Conservation (phyloP, 306 rosid genomes). For the Echinosophora koreensis region DNA sequence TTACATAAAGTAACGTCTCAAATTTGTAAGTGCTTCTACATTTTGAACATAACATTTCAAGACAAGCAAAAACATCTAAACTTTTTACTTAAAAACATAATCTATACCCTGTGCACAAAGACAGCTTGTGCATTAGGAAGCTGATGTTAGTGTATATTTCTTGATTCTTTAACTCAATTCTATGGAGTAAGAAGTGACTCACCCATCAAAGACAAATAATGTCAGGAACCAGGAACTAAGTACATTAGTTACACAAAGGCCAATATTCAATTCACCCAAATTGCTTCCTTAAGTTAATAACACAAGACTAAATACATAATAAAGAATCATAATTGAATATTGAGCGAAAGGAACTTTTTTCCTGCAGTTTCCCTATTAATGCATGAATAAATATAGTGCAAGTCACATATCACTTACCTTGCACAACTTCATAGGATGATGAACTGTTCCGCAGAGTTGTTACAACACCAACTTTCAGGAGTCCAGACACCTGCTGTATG, state of each 20-base stretch:
- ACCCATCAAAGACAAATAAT: neutral
- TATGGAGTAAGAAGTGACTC: neutral
- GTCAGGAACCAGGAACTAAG: slow-evolving; percentile 28
- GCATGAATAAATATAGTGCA: neutral
- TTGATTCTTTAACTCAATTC: neutral
- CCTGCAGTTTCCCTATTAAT: neutral
- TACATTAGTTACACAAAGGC: slow-evolving; percentile 13
- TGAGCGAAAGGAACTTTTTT: neutral
- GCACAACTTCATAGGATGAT: slow-evolving; percentile 86
- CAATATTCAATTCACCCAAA: slow-evolving; percentile 10
- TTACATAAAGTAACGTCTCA: neutral
- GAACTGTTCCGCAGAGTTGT: slow-evolving; percentile 85
- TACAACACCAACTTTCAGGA: slow-evolving; percentile 86
- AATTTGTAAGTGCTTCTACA: neutral
- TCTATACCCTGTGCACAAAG: neutral
- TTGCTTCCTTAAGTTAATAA: slow-evolving; percentile 16
- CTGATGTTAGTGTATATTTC: slow-evolving; percentile 12
- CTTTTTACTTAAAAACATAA: neutral
- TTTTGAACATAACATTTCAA: neutral
- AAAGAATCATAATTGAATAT: slow-evolving; percentile 14
- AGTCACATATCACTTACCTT: slow-evolving; percentile 65
- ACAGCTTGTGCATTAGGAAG: neutral
- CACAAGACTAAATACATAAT: neutral
- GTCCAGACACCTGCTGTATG: slow-evolving; percentile 91
- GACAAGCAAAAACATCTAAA: neutral